Evolutionary conservation across 2,329 filamentous ascomycete species (phyloP).

Genomic region (Paraphaeosphaeria minitans): DNA sequence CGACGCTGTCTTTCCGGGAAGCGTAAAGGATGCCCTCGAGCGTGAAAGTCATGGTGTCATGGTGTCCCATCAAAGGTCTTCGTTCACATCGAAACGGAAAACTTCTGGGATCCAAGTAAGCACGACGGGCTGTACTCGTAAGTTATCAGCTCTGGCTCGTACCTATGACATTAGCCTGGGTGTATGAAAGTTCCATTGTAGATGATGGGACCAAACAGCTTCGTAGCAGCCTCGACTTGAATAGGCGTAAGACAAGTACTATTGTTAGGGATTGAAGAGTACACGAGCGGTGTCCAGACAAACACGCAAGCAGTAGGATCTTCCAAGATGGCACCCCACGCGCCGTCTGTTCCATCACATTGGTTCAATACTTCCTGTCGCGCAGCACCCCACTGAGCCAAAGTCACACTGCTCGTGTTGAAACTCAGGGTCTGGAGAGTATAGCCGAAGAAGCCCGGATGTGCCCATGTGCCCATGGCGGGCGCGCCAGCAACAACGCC

Average conservation of each 20-base stretch:
- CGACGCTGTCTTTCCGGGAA: conserved; percentile 21
- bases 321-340: conserved; percentile 55
- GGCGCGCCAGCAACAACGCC: conserved; percentile 45
- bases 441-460: conserved; percentile 38
- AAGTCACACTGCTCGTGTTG: conserved; percentile 44
- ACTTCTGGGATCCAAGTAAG: conserved; percentile 41
- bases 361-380: conserved; percentile 53
- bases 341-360: conserved; percentile 57
- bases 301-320: conserved; percentile 40
- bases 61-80: conserved; percentile 47
- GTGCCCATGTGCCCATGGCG: conserved; percentile 37
- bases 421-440: conserved; percentile 30
- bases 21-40: conserved; percentile 38
- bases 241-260: conserved; percentile 33
- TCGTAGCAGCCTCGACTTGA: conserved; percentile 28
- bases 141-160: conserved; percentile 17
- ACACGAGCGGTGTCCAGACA: conserved; percentile 17
- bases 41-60: conserved; percentile 36
- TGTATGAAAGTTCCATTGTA: conserved; percentile 9
- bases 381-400: conserved; percentile 45
- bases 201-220: conserved; percentile 29
- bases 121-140: conserved; percentile 39
- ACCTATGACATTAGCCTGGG: conserved; percentile 13
- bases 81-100: conserved; percentile 51
- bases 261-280: conserved; percentile 9